These are phyloP conservation scores for Oryza meyeriana DNA, from an alignment of 176 grass and related monocot species.

Conservation along the genomic window DNA sequence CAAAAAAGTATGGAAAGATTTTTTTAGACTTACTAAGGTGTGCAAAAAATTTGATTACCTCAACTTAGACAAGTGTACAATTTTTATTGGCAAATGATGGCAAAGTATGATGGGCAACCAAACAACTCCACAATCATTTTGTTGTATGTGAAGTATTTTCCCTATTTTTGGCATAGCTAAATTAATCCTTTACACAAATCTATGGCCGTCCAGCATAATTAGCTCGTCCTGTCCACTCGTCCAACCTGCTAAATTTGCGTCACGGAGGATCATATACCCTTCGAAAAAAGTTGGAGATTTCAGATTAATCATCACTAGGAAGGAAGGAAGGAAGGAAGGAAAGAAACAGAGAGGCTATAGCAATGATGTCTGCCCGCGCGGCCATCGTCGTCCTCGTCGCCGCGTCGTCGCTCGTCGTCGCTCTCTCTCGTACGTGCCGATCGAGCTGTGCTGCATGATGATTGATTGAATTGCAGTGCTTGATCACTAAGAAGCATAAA, in stretches of 20 bases:
- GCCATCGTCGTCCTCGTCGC: not conserved
- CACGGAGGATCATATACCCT: not conserved
- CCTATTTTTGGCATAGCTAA: slow-evolving; percentile 11
- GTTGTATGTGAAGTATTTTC: not conserved
- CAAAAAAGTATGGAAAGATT: too few species aligned
- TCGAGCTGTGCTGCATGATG: too few species aligned
- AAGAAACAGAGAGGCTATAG: not conserved
- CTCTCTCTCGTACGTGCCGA: not conserved
- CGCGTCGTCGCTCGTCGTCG: slow-evolving; percentile 9
- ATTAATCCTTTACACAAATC: not conserved
- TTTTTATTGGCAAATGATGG: too few species aligned
- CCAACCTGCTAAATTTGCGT: not conserved
- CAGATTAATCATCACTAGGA: not conserved
- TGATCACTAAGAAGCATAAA: too few species aligned
- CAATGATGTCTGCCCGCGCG: not conserved
- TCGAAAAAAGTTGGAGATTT: not conserved
- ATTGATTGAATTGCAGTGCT: not conserved
- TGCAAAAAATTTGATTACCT: too few species aligned
- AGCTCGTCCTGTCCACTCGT: not conserved
- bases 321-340: too few species aligned
- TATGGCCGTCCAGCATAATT: not conserved
- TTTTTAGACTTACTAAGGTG: too few species aligned
- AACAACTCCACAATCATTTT: too few species aligned
- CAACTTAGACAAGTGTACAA: too few species aligned
- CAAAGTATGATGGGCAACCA: too few species aligned